phyloP scores from a whole-genome alignment of 345 rosid species.

The Lepidium africanum region DNA sequence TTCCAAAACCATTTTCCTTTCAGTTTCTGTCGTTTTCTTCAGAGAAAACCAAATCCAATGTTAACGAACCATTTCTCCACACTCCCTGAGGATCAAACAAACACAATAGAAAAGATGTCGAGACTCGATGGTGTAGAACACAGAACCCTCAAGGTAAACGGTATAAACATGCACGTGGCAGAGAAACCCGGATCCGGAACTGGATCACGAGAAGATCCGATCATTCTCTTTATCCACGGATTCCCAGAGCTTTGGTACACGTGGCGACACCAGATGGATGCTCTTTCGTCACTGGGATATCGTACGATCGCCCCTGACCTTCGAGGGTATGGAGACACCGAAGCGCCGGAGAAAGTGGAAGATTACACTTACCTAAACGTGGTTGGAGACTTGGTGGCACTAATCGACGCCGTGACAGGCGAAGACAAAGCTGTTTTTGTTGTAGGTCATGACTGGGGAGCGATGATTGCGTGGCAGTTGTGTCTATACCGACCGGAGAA shows the following conservation, averaged over 20 bases:
- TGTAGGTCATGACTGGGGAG: slow-evolving; percentile 78
- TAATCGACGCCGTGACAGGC: slow-evolving; percentile 38
- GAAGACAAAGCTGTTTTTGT: slow-evolving; percentile 42
- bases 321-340: slow-evolving; percentile 72
- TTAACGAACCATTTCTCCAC: neutral
- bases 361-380: slow-evolving; percentile 45
- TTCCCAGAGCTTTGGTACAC: slow-evolving; percentile 87
- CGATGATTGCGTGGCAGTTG: slow-evolving; percentile 53
- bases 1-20: neutral
- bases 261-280: slow-evolving; percentile 76
- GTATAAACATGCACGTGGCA: slow-evolving; percentile 69
- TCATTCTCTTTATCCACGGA: slow-evolving; percentile 67
- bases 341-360: slow-evolving; percentile 39
- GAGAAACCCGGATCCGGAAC: slow-evolving; percentile 42
- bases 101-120: neutral
- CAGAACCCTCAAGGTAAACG: slow-evolving; percentile 46
- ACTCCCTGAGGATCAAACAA: neutral
- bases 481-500: slow-evolving; percentile 52
- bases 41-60: neutral
- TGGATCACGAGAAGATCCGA: slow-evolving; percentile 21
- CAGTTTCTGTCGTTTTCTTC: neutral
- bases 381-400: slow-evolving; percentile 49
- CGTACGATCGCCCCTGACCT: slow-evolving; percentile 81
- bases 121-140: slow-evolving; percentile 46
- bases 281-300: slow-evolving; percentile 59